A percentile compares a stretch with the other conserved stretches of the same genome.
Conservation (phyloP, 192 early-diverging fungal species). For the Diversispora epigaea region DNA sequence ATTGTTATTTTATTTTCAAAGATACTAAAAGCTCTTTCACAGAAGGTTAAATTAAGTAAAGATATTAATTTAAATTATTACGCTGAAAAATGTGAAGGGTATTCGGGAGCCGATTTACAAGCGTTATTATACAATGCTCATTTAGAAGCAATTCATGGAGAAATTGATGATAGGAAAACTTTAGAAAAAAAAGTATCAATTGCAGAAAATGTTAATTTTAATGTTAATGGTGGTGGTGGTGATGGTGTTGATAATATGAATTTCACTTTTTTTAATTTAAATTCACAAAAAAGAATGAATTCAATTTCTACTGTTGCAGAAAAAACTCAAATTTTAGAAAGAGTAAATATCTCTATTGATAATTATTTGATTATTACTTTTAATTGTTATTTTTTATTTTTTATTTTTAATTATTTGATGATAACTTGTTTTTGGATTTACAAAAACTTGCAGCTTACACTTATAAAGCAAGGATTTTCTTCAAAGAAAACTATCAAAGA, state of each 20-base stretch:
- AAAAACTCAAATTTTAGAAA: constrained; percentile 52
- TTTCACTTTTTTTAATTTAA: constrained; percentile 43
- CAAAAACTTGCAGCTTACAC: constrained; percentile 24
- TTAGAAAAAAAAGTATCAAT: constrained; percentile 39
- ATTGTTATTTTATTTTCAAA: constrained; percentile 24
- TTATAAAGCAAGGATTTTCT: constrained; percentile 43
- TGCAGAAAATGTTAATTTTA: background rate
- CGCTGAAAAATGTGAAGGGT: constrained; percentile 69
- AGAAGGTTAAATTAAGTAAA: constrained; percentile 65
- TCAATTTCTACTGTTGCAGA: constrained; percentile 53
- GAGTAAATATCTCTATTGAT: constrained; percentile 47
- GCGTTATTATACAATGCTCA: constrained; percentile 91
- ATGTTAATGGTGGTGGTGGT: constrained; percentile 20
- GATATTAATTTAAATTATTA: constrained; percentile 62
- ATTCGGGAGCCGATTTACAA: constrained; percentile 93
- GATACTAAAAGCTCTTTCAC: constrained; percentile 77
- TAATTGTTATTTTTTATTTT: background rate
- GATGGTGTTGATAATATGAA: constrained; percentile 38
- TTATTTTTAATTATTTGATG: background rate
- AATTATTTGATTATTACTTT: background rate
- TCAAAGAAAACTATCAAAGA: constrained; percentile 25
- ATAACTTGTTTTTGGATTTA: constrained; percentile 1
- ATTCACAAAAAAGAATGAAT: constrained; percentile 33
- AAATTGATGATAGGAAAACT: constrained; percentile 51
- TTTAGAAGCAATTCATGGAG: constrained; percentile 82